Base-by-base conservation (phyloP, 1,284 basidiomycete species). In the Mycosarcoma maydis region DNA sequence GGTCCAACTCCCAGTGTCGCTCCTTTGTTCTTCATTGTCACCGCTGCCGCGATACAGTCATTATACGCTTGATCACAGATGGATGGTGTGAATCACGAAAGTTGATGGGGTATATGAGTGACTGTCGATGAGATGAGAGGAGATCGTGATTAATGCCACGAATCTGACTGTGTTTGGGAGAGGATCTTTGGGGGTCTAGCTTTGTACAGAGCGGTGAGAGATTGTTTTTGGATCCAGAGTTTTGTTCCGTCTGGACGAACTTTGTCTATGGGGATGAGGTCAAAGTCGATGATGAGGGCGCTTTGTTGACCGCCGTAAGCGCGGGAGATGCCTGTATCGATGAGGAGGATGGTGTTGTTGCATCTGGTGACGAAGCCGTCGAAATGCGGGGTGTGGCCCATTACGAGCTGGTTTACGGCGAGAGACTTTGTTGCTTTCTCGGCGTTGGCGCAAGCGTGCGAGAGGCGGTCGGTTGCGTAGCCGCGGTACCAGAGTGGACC, bases 401-500 rank as follows among this genome's bases (percentile, higher is more conserved):
- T 77, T 20, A 79, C 59, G 3, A 79, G 47, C 26, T 72, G 64
- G 3, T 5, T 41, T 51, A 4, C 80, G 52, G 7, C 20, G 13
- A 0, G 38, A 2, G 3, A n/a, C n/a, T n/a, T n/a, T n/a, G 36
- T 46, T 2, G 80, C 58, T 11, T 43, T 4, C 0, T 46, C 19
- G 9, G 75, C 71, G n/a, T 51, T 45, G 7, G 13, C 3, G 43
- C 80, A 81, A 2, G 74, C 77, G 1, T 36, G 16, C 0, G 6
- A 0, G 17, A 54, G 41, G 1, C 42, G n/a, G 14, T 75, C 73
- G 13, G 54, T 33, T 5, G 80, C 78, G 27, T 80, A 81, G 19
- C 77, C 78, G 4, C 80, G 59, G 52, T 76, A 80, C 80, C 80
- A 81, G 2, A 80, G 57, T 0, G 80, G 80, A 1, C 80, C 80